Evolutionary conservation across 495 filamentous ascomycete genomes (phyloP), one percentile per base, ranked within the genome.

Genomic region (Daldinia concentrica): DNA sequence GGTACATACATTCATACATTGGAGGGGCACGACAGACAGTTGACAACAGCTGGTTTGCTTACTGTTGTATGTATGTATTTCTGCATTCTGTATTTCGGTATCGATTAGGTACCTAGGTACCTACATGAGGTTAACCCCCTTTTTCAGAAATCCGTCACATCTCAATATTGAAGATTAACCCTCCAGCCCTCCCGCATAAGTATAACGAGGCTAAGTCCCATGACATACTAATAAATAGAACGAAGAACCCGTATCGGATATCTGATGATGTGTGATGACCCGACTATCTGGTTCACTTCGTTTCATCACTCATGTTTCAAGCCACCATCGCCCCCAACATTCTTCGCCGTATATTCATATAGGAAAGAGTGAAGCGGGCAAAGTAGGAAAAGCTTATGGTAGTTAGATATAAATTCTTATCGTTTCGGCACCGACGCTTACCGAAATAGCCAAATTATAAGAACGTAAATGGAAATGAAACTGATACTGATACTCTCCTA

Each of bases 21-120:
- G 52, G 74, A 69, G 74, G 74, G 74, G 74, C 66, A 75, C 30
- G 69, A 29, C 69, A 32, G 36, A 19, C 72, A 64, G 66, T 39
- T 75, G 72, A 12, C 45, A 26, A 34, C 72, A 60, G 73, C 69
- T 69, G 69, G 4, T n/a, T 62, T 3, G 12, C 37, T 60, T 30
- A 41, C 15, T 14, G 3, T 36, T 36, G 0, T 36, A 36, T 34
- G 6, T 34, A 34, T 27, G n/a, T n/a, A n/a, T n/a, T n/a, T n/a
- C n/a, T n/a, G n/a, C n/a, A n/a, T n/a, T n/a, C n/a, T n/a, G 4
- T 27, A 27, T 27, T 27, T 27, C 26, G 26, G 26, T 27, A 27
- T 4, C 26, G n/a, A n/a, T n/a, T n/a, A n/a, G n/a, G n/a, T n/a
- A n/a, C n/a, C n/a, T n/a, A n/a, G n/a, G n/a, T n/a, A n/a, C n/a